Base-by-base conservation (phyloP, 108 stramenopile species). In the Cylindrotheca fusiformis region DNA sequence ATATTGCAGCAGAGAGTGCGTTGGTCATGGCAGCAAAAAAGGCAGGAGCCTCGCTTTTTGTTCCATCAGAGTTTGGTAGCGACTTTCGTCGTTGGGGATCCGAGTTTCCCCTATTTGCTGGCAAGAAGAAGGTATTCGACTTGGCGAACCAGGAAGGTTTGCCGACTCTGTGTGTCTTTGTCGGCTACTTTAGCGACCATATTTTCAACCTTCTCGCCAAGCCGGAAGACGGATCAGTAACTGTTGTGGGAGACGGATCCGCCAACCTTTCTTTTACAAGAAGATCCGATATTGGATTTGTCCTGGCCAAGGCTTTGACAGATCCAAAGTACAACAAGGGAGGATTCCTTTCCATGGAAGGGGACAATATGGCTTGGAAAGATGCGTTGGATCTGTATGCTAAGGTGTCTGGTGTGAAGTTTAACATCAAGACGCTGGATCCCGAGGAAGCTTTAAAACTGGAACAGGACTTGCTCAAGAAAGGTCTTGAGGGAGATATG, bases 1-100 rank as follows among this genome's bases (percentile, higher is more conserved):
- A 62, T 60, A 36, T 62, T 21, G 29, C 19, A 10, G n/a, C 52
- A 5, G 68, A 69, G 51, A 61, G 19, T 2, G 52, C 23, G 4
- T 6, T 69, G 10, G 52, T 69, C 21, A 12, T 62, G 22, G 68
- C 68, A 1, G 48, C 60, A 26, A 69, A 69, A 44, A 29, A 25
- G 14, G 48, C 48, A 2, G 68, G 68, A 21, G 68, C 47, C 5
- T 52, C 68, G 8, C 30, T 69, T 32, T 69, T 51, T 32, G 68
- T 69, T 4, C 60, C 68, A 30, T 69, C 68, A 3, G 60, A 69
- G 60, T 69, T 63, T 63, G 68, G 68, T 14, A 23, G 60, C 24
- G 68, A 69, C 32, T 22, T 52, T 51, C 60, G 61, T 50, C 60
- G 60, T 5, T 69, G 65, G 68, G 58, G 41, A 2, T 31, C 24